Base-by-base conservation (phyloP, 352 stramenopile species). In the Globisporangium nunn region DNA sequence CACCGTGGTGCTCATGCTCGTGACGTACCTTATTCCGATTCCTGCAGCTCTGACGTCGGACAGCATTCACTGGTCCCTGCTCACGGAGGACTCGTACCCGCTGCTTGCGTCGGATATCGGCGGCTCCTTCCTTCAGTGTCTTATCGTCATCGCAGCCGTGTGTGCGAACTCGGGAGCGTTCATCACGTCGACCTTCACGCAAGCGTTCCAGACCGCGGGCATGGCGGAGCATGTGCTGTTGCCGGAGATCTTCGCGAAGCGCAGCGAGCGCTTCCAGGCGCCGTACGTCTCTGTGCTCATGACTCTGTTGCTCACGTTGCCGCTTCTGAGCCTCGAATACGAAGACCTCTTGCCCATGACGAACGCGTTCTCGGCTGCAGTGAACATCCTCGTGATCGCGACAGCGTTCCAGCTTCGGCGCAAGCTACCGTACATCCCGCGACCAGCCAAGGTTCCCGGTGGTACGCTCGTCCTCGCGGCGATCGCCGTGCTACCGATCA, bases 341-440 rank as follows among this genome's bases (percentile, higher is more conserved):
- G 61, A 92, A 30, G 70, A 75, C 45, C 71, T 95, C 47, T 54
- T 97, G 5, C 72, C 84, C 15, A 79, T 98, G 64, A 77, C 96
- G 17, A 98, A 98, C 67, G 85, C 94, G 7, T 93, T 95, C 57
- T 96, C 95, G 45, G 77, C 81, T 14, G 70, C 85, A 18, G 67
- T 85, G 14, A 69, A 98, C 45, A 44, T 98, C 4, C 62, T 98
- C 35, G 92, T 98, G 56, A 96, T 98, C 61, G 71, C 67, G 12
- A 81, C 94, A 0, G 87, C 95, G 68, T 74, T 98, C 50, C 84
- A 92, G 33, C 71, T 98, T 7, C 83, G 95, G 4, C 57, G 82
- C 6, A 78, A 70, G 47, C 56, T 85, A 50, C 78, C 78, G 8
- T 85, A 88, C 65, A 81, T 95, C 59, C 60, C 74, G 33, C 77